Evolutionary conservation across 225 moss, liverwort and hornwort species (phyloP).

Genomic region (Anthoceros angustus): DNA sequence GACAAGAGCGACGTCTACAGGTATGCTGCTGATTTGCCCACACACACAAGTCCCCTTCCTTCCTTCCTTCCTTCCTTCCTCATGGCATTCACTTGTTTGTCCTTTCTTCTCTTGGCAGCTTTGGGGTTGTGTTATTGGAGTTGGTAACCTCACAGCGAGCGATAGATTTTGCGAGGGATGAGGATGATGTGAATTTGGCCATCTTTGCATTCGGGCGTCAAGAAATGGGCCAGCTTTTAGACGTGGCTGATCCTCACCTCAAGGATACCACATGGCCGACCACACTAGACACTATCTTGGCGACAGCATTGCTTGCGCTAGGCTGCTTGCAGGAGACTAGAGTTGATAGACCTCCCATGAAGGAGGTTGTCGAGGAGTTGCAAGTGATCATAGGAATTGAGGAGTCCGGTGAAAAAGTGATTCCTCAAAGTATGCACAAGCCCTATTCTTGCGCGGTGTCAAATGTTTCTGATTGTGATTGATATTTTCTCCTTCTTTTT

Average conservation of each 20-base stretch:
- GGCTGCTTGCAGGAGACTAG: not conserved
- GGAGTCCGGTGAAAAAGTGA: not conserved
- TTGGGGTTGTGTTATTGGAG: slow-evolving; percentile 34
- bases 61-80: too few relatives aligned
- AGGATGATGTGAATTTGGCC: slow-evolving; percentile 27
- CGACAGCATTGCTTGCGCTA: not conserved
- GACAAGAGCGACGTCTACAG: slow-evolving; percentile 35
- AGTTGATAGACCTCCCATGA: not conserved
- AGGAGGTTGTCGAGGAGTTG: not conserved
- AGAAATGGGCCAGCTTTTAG: slow-evolving; percentile 13
- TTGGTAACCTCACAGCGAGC: slow-evolving; percentile 22
- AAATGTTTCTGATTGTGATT: too few relatives aligned
- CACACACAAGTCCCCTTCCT: too few relatives aligned
- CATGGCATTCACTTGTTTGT: too few relatives aligned
- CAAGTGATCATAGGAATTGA: not conserved
- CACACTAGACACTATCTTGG: not conserved
- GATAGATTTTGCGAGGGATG: slow-evolving; percentile 17
- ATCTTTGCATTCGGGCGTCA: slow-evolving; percentile 17
- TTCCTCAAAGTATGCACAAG: not conserved
- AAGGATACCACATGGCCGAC: slow-evolving; percentile 6
- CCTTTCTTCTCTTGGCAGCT: not conserved
- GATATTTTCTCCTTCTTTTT: too few relatives aligned
- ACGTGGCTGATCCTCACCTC: slow-evolving; percentile 23
- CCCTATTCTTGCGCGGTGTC: not conserved
- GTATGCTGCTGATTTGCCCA: too few relatives aligned